Base-by-base conservation (phyloP, 2,329 filamentous ascomycete genomes). In the Coleophoma cylindrospora region DNA sequence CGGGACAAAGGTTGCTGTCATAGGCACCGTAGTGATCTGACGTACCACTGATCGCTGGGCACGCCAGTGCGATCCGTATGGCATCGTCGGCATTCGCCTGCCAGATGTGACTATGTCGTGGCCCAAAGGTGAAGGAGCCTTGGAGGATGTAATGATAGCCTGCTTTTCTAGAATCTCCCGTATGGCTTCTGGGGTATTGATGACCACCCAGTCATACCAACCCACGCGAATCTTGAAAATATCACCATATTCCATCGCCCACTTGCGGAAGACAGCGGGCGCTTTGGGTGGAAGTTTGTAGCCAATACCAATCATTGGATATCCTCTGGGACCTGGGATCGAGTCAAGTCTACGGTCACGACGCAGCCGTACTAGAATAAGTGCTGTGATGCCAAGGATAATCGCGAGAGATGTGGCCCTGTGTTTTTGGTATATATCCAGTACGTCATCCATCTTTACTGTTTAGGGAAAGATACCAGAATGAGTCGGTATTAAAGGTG, bases 141-240 rank as follows among this genome's bases (percentile, higher is more conserved):
- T 62, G 15, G 66, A 68, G 9, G 66, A 68, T 3, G 69, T 68
- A 19, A 60, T 50, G 2, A 60, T 57, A 9, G 66, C 65, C 52
- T 62, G 61, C 50, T 69, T 70, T 48, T 74, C 70, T 27, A 76
- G 54, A 14, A 76, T 67, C 14, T 75, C 72, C 34, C 67, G 68
- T 8, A 74, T 65, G 0, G 71, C 73, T 21, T 66, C 62, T 1
- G 73, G 71, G 13, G 59, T 70, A 57, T 71, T 73, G 27, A 76
- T 55, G 50, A 73, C 62, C 15, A 73, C 67, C 70, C 71, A 75
- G 51, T 72, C 66, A 43, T 73, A 65, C 67, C 69, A 72, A 6
- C 73, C 73, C 4, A 74, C 56, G 2, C 66, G 64, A 15, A 75
- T 58, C 50, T 68, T 67, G 61, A 68, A 74, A 4, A 75, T 48